Base-by-base conservation (phyloP, 768 basidiomycete genomes). In the Hericium coralloides region DNA sequence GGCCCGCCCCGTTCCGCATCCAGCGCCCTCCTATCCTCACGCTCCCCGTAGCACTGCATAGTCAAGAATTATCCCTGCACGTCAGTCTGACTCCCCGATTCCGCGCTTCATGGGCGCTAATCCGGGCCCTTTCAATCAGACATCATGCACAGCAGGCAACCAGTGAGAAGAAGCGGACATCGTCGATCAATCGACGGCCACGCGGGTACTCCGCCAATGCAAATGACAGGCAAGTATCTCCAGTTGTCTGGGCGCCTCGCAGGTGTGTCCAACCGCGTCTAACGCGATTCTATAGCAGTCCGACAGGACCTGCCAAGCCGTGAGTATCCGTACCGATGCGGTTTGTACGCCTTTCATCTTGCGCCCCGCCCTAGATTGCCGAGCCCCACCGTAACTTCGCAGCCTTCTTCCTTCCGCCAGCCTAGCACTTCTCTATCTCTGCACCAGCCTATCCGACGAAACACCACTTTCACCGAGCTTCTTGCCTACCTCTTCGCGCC, bases 51-150 rank as follows among this genome's bases (percentile, higher is more conserved):
- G 85, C 91, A 93, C 66, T 95, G 92, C 70, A 71, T 84, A 59
- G 80, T 85, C 59, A 95, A 95, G 74, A 91, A 89, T 66, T 91
- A 89, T 66, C 85, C 89, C 48, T 95, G 92, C 90, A 93, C 92
- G 91, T 92, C 65, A 63, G 88, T 82, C 17, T 45, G 9, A 12
- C 61, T 57, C 26, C 52, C 53, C 41, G 55, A 63, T 58, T 43
- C 55, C 61, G 58, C 62, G 58, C 58, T 49, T 53, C 57, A 55
- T 52, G 60, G 63, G 62, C 60, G 58, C 64, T 56, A 55, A 60
- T 59, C 60, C 52, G 51, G 37, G 48, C 47, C 56, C 45, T 59
- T 60, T 57, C 50, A 50, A 50, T 50, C 26, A 90, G 88, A 58
- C 87, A 92, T 67, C 84, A 73, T 66, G 85, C 91, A 25, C 90